A percentile compares a stretch with the other conserved stretches of the same genome.
These are phyloP conservation scores for Quercus suber DNA, from an alignment of 306 rosid species.

Conservation along the genomic window DNA sequence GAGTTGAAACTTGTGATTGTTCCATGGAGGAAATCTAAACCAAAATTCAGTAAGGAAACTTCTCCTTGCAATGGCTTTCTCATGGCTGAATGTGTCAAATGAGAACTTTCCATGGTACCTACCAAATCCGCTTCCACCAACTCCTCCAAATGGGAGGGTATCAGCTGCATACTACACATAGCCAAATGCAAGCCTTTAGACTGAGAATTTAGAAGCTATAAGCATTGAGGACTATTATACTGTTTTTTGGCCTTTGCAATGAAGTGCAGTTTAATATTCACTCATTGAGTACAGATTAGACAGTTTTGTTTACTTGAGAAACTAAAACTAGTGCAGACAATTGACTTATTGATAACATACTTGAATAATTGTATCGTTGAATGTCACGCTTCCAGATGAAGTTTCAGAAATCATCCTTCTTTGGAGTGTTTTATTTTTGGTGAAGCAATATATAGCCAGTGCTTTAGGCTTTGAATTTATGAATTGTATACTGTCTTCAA, in stretches of 20 bases:
- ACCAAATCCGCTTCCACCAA: constrained; percentile 75
- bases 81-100: constrained; percentile 68
- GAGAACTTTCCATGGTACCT: constrained; percentile 79
- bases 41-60: constrained; percentile 61
- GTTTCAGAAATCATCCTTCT: constrained; percentile 58
- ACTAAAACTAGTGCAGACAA: background rate
- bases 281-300: background rate
- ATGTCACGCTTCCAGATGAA: constrained; percentile 58
- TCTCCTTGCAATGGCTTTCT: constrained; percentile 51
- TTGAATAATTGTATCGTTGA: constrained; percentile 65
- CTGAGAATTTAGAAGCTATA: background rate
- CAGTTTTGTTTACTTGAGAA: background rate
- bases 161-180: constrained; percentile 53
- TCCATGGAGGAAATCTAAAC: constrained; percentile 87
- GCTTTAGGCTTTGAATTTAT: constrained; percentile 64
- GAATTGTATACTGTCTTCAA: constrained; percentile 70
- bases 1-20: constrained; percentile 48
- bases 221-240: background rate
- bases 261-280: too few relatives aligned
- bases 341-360: constrained; percentile 23
- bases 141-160: constrained; percentile 79
- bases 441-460: constrained; percentile 67
- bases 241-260: background rate
- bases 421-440: constrained; percentile 47
- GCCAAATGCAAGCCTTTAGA: background rate